Evolutionary conservation across 306 rosid genomes (phyloP).

Genomic region (Betula pendula): DNA sequence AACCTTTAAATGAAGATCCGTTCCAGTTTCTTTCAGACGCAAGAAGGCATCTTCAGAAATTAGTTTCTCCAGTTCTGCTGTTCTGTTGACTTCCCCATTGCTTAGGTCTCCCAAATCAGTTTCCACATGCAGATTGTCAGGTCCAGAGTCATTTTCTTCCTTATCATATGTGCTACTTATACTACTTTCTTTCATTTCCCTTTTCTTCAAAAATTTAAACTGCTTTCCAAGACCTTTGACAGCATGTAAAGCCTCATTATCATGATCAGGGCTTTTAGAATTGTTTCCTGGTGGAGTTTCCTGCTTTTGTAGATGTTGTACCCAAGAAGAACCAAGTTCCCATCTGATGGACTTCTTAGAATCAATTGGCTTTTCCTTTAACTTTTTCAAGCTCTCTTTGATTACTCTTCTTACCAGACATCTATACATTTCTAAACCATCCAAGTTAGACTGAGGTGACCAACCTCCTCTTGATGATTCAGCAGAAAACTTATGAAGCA

Average conservation of each 20-base stretch:
- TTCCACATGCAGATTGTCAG: conserved; percentile 21
- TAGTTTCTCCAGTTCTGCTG: conserved; percentile 52
- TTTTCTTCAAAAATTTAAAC: conserved; percentile 77
- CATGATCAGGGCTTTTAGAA: conserved; percentile 33
- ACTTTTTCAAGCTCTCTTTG: conserved; percentile 55
- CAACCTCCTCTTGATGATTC: conserved; percentile 44
- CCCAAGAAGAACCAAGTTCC: conserved; percentile 98
- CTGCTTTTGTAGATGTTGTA: conserved; percentile 84
- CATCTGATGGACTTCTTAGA: conserved; percentile 70
- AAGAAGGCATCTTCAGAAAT: conserved; percentile 64
- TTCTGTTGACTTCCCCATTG: conserved; percentile 41
- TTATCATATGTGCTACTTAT: too few species aligned
- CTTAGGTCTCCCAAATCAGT: conserved; percentile 38
- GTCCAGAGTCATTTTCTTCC: conserved; percentile 33
- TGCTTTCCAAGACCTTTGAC: conserved; percentile 89
- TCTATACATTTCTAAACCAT: conserved; percentile 48
- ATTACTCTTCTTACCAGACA: conserved; percentile 52
- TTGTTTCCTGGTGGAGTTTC: conserved; percentile 45
- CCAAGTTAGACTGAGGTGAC: conserved; percentile 39
- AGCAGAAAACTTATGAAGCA: conserved; percentile 59
- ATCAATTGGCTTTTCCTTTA: conserved; percentile 44
- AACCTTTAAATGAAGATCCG: conserved; percentile 88
- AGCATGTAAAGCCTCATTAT: conserved; percentile 53
- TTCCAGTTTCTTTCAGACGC: conserved; percentile 74
- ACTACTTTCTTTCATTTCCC: conserved; percentile 85